Evolutionary conservation across 2,329 filamentous ascomycete genomes (phyloP), one percentile per base, ranked within the genome.

Genomic region (Cladophialophora chaetospira): DNA sequence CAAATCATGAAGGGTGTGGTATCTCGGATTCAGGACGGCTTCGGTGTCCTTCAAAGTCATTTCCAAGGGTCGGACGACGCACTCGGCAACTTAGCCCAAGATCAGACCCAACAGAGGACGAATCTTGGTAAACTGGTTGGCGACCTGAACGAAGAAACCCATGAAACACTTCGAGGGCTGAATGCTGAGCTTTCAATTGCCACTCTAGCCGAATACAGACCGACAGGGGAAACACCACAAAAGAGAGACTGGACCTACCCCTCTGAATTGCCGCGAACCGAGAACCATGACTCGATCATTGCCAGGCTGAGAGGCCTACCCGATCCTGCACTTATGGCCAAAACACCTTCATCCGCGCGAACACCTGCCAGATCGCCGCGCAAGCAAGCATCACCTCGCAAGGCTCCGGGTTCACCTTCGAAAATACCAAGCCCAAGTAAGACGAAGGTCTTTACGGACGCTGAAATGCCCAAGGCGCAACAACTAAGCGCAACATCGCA

Each of bases 221-320:
- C 89, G 0, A 97, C 94, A 0, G 93, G 94, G 49, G 81, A 88
- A 44, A 97, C 94, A 1, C 94, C 94, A 0, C 84, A 88, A 68
- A 94, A 92, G 74, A 77, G 80, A 26, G 79, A 85, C 50, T 99
- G 97, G 72, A 79, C 84, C n/a, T 96, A 90, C 68, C 89, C 91
- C 0, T 88, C 83, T 1, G 78, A 81, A 2, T 79, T 99, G 1
- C 94, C 94, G 3, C 85, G 86, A 23, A 97, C 94, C 0, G 82
- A 85, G 66, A 67, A 74, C 1, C 83, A 86, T 66, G 81, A 86
- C 10, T 74, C 71, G 10, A 73, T 88, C 25, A 74, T 86, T 10
- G 77, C 82, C 17, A 74, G 75, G 45, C 66, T 82, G 63, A 75
- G 76, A 63, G 79, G 67, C 56, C 75, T 68, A 65, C 66, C 69